A percentile compares a stretch with the other conserved stretches of the same genome.
Conservation (phyloP, 2,329 filamentous ascomycete genomes). For the Fusarium chaquense region DNA sequence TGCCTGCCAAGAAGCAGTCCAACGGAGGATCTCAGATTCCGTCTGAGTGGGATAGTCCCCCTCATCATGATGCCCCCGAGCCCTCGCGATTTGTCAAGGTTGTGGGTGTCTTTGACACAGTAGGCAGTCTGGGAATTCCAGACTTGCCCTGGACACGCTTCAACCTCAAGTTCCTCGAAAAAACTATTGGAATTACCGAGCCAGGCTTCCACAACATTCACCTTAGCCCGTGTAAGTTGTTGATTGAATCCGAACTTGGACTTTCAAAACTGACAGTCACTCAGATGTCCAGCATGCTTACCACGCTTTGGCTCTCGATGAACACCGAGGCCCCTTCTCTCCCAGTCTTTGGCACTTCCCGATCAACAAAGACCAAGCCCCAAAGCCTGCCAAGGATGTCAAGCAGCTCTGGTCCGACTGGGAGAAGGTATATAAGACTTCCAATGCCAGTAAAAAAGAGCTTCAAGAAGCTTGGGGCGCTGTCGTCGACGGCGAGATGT, state of each 20-base stretch:
- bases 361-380: slow-evolving; percentile 10
- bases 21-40: slow-evolving; percentile 13
- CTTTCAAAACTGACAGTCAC: slow-evolving; percentile 17
- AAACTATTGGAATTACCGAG: slow-evolving; percentile 31
- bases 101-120: slow-evolving; percentile 46
- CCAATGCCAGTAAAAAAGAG: slow-evolving; percentile 19
- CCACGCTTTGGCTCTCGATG: slow-evolving; percentile 67
- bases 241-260: background rate
- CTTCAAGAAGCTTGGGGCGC: slow-evolving; percentile 30
- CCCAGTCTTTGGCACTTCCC: slow-evolving; percentile 50
- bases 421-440: slow-evolving; percentile 15
- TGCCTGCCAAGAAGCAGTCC: slow-evolving; percentile 31
- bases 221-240: slow-evolving; percentile 43
- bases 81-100: slow-evolving; percentile 38
- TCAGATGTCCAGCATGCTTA: slow-evolving; percentile 64
- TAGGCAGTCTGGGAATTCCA: slow-evolving; percentile 45
- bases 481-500: slow-evolving; percentile 39
- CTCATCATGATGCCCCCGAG: slow-evolving; percentile 43
- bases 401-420: slow-evolving; percentile 32
- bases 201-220: slow-evolving; percentile 45
- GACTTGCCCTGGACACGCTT: slow-evolving; percentile 43
- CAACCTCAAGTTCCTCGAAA: slow-evolving; percentile 42
- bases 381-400: slow-evolving; percentile 15
- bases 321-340: slow-evolving; percentile 55
- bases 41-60: slow-evolving; percentile 35